Evolutionary conservation across 2,329 filamentous ascomycete species (phyloP).

Genomic region (Calonectria naviculata): DNA sequence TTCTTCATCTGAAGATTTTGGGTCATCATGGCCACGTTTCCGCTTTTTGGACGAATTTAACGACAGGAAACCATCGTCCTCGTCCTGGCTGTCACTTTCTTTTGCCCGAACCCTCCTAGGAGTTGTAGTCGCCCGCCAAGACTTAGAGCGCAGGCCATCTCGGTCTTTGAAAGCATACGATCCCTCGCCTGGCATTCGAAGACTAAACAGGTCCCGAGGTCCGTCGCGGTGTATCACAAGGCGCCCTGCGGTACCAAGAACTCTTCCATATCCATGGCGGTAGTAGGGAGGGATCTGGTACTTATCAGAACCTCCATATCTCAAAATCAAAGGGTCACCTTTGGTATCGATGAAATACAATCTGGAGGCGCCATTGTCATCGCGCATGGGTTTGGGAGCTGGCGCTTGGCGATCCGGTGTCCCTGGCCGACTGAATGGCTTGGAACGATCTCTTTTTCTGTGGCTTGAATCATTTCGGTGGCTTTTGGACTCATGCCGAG

Average conservation of each 20-base stretch:
- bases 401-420: constrained; percentile 17
- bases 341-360: constrained; percentile 75
- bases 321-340: constrained; percentile 80
- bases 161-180: constrained; percentile 49
- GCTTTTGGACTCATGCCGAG: constrained; percentile 29
- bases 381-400: constrained; percentile 8
- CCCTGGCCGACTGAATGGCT: constrained; percentile 10
- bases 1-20: constrained; percentile 58
- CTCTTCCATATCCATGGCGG: constrained; percentile 73
- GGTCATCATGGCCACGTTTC: constrained; percentile 45
- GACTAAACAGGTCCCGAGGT: constrained; percentile 65
- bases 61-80: constrained; percentile 60
- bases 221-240: constrained; percentile 76
- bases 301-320: constrained; percentile 79
- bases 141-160: constrained; percentile 59
- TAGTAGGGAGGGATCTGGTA: constrained; percentile 78
- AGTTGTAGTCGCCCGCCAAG: constrained; percentile 49
- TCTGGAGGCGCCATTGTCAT: constrained; percentile 35
- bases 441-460: constrained; percentile 20
- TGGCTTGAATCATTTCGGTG: constrained; percentile 29
- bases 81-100: constrained; percentile 34
- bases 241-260: constrained; percentile 73
- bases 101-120: constrained; percentile 53
- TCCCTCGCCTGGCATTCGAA: constrained; percentile 56
- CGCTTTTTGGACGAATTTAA: constrained; percentile 56